Percentiles rank a stretch among this genome's conserved stretches.
phyloP scores from a whole-genome alignment of 306 rosid genomes.

The Datisca glomerata region DNA sequence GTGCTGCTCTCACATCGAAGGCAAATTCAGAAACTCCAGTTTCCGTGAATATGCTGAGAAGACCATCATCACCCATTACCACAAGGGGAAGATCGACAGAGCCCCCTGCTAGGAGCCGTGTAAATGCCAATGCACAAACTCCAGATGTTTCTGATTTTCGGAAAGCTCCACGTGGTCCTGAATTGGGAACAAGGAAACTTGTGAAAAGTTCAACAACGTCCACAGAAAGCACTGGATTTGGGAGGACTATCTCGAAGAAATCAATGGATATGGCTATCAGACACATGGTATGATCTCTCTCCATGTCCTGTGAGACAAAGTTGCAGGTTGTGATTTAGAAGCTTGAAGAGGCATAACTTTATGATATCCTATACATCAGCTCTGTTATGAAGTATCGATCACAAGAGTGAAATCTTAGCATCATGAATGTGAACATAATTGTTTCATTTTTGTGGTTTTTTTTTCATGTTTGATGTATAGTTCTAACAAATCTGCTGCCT shows the following conservation, averaged over 20 bases:
- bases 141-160: slow-evolving; percentile 47
- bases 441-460: no score
- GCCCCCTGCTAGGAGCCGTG: slow-evolving; percentile 44
- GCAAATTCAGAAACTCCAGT: slow-evolving; percentile 50
- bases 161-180: slow-evolving; percentile 43
- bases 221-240: slow-evolving; percentile 75
- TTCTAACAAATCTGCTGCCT: no score
- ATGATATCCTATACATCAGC: no score
- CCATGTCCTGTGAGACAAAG: no score
- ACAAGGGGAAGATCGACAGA: slow-evolving; percentile 80
- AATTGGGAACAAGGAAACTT: slow-evolving; percentile 47
- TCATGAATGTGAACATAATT: no score
- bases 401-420: no score
- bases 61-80: slow-evolving; percentile 61
- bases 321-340: no score
- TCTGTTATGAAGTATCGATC: no score
- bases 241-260: slow-evolving; percentile 90
- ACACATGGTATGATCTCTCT: slow-evolving; percentile 63
- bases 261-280: slow-evolving; percentile 94
- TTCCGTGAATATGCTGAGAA: slow-evolving; percentile 35
- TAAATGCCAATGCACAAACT: slow-evolving; percentile 48
- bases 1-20: slow-evolving; percentile 28
- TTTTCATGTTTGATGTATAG: no score
- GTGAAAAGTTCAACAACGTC: slow-evolving; percentile 51
- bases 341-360: no score